These are phyloP conservation scores for Taxillus chinensis DNA, from an alignment of 164 flowering plant species.

Conservation along the genomic window DNA sequence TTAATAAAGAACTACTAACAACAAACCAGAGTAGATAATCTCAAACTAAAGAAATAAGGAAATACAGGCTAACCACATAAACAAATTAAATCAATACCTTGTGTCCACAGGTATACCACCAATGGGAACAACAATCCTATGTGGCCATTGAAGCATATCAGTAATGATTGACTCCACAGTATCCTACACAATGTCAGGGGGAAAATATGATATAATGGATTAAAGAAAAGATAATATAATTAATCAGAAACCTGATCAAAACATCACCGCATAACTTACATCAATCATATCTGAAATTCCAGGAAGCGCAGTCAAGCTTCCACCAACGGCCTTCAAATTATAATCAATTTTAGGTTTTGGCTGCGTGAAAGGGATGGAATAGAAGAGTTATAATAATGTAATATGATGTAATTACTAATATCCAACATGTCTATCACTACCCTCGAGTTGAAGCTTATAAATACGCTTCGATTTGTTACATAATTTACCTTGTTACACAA, in stretches of 20 bases:
- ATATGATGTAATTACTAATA: too few species aligned
- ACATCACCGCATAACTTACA: constrained; percentile 34
- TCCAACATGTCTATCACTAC: too few species aligned
- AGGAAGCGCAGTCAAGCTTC: constrained; percentile 94
- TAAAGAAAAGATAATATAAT: background rate
- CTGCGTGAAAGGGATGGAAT: constrained; percentile 23
- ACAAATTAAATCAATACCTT: constrained; percentile 34
- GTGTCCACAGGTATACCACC: constrained; percentile 83
- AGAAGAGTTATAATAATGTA: too few species aligned
- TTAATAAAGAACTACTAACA: background rate
- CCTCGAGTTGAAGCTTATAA: too few species aligned
- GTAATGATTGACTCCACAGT: constrained; percentile 82
- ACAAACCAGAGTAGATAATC: background rate
- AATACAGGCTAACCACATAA: background rate
- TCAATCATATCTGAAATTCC: constrained; percentile 98
- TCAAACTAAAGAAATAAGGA: background rate
- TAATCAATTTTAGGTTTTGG: constrained; percentile 93
- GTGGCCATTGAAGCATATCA: constrained; percentile 98
- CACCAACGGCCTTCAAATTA: constrained; percentile 94
- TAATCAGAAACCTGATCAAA: background rate
- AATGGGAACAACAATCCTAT: constrained; percentile 92
- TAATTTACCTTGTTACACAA: too few species aligned
- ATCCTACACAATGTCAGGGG: constrained; percentile 35
- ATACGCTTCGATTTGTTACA: too few species aligned
- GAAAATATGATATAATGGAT: constrained; percentile 3